Base-by-base conservation (phyloP, 495 filamentous ascomycete genomes). In the Penicillium soppii region DNA sequence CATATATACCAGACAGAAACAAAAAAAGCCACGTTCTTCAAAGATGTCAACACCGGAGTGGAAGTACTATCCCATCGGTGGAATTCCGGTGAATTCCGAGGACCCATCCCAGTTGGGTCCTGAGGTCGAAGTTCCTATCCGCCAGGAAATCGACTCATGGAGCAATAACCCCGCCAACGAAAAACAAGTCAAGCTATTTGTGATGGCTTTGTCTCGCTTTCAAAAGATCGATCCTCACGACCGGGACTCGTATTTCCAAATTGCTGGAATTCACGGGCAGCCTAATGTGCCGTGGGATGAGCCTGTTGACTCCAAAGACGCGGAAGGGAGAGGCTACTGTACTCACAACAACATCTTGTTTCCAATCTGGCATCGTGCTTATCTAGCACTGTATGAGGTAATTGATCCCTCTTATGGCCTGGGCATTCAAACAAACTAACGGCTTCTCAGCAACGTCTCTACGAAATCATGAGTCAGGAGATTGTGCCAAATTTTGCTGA, bases 331-430 rank as follows among this genome's bases (percentile, higher is more conserved):
- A 61, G 54, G 63, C 39, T 57, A 69, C 37, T 57, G 60, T 32
- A 40, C 57, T 27, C 61, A 72, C 58, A 10, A 68, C 55, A 50
- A 66, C 54, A 19, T 56, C 59, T 45, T 76, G 7, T 82, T 82
- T 46, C 72, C 76, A 0, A 59, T 67, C 1, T 73, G 71, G 61
- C 73, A 82, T 41, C 56, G 78, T 2, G 74, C 74, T 2, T 80
- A 79, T 54, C 47, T 80, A 22, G 51, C 69, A 2, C 63, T 78
- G 0, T 72, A 66, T 25, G 76, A 80, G 59, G 73, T 71, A 65
- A 10, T 36, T 36, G 6, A 4, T 7, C 2, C 3, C 13, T 26
- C 13, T 8, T 20, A 6, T 30, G 15, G 1, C 15, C 6, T 2
- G 7, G 7, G 15, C 8, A 16, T 9, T 2, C 6, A 7, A 19